A percentile compares a stretch with the other conserved stretches of the same genome.
Conservation (phyloP, 306 rosid genomes). For the Glycine tomentella region DNA sequence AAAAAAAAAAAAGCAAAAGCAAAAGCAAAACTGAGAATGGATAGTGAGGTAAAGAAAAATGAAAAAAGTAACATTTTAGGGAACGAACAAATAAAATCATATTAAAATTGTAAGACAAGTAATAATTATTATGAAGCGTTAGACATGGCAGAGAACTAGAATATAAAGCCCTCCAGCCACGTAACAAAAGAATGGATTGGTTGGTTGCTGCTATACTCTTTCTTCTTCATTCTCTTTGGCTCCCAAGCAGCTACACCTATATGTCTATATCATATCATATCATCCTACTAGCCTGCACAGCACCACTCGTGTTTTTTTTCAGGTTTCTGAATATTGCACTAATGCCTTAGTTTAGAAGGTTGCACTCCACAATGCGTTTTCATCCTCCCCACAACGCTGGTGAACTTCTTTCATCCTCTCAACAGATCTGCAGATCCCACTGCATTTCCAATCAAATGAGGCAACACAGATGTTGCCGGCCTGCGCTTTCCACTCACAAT, state of each 20-base stretch:
- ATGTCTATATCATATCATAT: background rate
- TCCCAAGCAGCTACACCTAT: constrained; percentile 29
- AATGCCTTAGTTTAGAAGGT: constrained; percentile 45
- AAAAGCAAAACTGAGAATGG: no score
- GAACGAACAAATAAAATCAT: constrained; percentile 12
- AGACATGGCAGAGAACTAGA: constrained; percentile 50
- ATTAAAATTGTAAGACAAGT: constrained; percentile 18
- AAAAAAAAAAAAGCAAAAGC: no score
- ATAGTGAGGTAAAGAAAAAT: no score
- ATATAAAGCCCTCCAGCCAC: constrained; percentile 50
- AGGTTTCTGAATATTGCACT: constrained; percentile 36
- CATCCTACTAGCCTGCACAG: constrained; percentile 2
- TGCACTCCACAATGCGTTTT: constrained; percentile 62
- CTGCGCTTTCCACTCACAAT: constrained; percentile 82
- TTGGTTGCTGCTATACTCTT: constrained; percentile 37
- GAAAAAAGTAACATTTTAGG: no score
- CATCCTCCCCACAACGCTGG: constrained; percentile 77
- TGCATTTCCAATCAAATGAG: constrained; percentile 95
- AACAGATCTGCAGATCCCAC: constrained; percentile 84
- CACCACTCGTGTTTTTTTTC: constrained; percentile 26
- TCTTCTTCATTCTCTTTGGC: constrained; percentile 27
- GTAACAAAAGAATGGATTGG: constrained; percentile 53
- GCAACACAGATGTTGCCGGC: constrained; percentile 75
- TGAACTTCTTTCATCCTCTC: constrained; percentile 77
- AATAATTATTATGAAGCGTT: constrained; percentile 35